phyloP scores from a whole-genome alignment of 768 basidiomycete genomes.

The Boletus reticulatus region DNA sequence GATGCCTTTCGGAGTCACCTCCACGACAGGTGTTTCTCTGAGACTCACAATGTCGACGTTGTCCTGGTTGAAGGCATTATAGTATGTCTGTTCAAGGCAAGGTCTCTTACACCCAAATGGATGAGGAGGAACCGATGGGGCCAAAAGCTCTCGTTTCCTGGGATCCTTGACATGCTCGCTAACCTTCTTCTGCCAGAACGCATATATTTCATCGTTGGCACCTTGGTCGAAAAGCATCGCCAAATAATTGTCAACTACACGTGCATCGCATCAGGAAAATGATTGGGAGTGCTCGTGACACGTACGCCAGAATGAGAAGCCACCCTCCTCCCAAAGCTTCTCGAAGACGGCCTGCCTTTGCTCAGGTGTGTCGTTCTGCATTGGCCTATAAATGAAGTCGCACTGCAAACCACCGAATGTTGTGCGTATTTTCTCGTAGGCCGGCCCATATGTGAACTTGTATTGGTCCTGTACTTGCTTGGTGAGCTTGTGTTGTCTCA shows the following conservation, averaged over 20 bases:
- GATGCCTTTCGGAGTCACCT: constrained; percentile 7
- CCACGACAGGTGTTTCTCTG: constrained; percentile 4
- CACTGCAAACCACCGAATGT: neutral
- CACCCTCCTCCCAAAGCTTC: neutral
- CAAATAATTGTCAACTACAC: constrained; percentile 6
- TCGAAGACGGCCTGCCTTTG: constrained; percentile 4
- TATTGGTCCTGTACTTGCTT: neutral
- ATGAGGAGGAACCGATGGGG: neutral
- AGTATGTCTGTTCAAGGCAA: neutral
- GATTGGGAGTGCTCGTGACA: neutral
- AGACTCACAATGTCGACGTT: constrained; percentile 11
- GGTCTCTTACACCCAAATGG: neutral
- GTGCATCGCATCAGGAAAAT: no score
- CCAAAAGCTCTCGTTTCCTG: neutral
- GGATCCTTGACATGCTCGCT: neutral
- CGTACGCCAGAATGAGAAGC: constrained; percentile 1
- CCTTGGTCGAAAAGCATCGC: neutral
- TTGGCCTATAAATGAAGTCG: neutral
- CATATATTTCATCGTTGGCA: neutral
- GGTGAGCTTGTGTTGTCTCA: neutral
- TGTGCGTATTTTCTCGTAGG: neutral
- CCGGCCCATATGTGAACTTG: neutral
- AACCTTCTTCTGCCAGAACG: constrained; percentile 14
- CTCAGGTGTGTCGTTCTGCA: neutral
- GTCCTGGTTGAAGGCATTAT: neutral